Base-by-base conservation (phyloP, 129 eudicot genomes). In the Flaveria sonorensis region DNA sequence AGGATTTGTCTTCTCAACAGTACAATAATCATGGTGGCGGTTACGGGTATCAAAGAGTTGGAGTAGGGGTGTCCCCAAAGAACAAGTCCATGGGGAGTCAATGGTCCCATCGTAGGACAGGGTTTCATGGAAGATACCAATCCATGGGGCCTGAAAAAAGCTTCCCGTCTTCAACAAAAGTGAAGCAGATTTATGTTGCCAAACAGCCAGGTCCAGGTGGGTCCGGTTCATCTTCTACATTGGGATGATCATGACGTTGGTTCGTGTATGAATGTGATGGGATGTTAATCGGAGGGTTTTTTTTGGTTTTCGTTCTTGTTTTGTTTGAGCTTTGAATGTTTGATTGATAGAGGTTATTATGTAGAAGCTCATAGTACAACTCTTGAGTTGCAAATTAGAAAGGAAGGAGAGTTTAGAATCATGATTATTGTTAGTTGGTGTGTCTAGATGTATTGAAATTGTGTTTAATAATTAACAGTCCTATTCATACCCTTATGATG, bases 171-270 rank as follows among this genome's bases (percentile, higher is more conserved):
- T 40, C 90, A 32, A 86, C 90, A 42, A 94, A 86, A 81, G 81
- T 94, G 76, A 94, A 90, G 79, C 99, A 94, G 76, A 85, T 94
- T 28, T 94, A 94, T 77, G 99, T 94, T 30, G 96, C 96, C 0
- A 94, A 94, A 80, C 99, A 94, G 84, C 80, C 84, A 8, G 83
- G 85, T 65, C 51, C 80, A 32, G 81, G 83, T 14, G 96, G 89
- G 74, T 72, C 86, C 1, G 48, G 61, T 8, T 71, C 86, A 43
- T 73, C 86, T 64, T 79, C 87, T 18, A 63, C 85, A 15, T 60
- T 43, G 0, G 84, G 81, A 47, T 83, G 86, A 87, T 36, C 0
- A 3, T 43, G 32, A 57, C 43, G 46, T 6, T 36, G 48, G 20
- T 10, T 71, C 46, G 50, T 50, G 30, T 43, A 16, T 39, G 71